These are phyloP conservation scores for Podaxis carcinomalis DNA, from an alignment of 768 basidiomycete species.

Conservation along the genomic window DNA sequence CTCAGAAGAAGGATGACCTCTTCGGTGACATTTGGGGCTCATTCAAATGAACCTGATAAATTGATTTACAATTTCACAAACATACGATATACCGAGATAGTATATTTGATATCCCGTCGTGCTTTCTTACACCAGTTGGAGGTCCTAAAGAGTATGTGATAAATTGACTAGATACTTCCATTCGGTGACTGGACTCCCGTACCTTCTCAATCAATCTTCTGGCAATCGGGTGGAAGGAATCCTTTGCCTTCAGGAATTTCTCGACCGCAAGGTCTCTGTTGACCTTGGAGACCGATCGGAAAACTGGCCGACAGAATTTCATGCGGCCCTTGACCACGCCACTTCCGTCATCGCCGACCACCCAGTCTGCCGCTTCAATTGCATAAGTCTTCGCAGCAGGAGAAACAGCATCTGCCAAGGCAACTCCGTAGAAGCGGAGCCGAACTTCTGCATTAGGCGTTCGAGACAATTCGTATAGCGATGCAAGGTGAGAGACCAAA, in stretches of 20 bases:
- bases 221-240: conserved; percentile 74
- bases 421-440: conserved; percentile 72
- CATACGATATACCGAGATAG: not conserved
- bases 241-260: conserved; percentile 43
- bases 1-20: conserved; percentile 65
- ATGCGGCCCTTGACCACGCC: conserved; percentile 72
- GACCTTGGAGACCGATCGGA: conserved; percentile 51
- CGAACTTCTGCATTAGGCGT: conserved; percentile 76
- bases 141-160: conserved; percentile 32
- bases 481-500: conserved; percentile 58
- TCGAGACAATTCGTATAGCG: conserved; percentile 41
- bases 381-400: conserved; percentile 49
- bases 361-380: conserved; percentile 57
- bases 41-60: conserved; percentile 50
- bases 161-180: not conserved
- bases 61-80: not conserved
- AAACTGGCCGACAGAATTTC: conserved; percentile 78
- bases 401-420: conserved; percentile 46
- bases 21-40: conserved; percentile 85
- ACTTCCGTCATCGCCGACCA: conserved; percentile 58
- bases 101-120: not conserved
- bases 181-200: not conserved
- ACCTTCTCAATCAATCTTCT: conserved; percentile 75
- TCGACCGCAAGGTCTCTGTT: conserved; percentile 47
- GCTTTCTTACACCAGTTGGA: conserved; percentile 1